Evolutionary conservation across 306 rosid species (phyloP).

Genomic region (apple (Malus domestica)): DNA sequence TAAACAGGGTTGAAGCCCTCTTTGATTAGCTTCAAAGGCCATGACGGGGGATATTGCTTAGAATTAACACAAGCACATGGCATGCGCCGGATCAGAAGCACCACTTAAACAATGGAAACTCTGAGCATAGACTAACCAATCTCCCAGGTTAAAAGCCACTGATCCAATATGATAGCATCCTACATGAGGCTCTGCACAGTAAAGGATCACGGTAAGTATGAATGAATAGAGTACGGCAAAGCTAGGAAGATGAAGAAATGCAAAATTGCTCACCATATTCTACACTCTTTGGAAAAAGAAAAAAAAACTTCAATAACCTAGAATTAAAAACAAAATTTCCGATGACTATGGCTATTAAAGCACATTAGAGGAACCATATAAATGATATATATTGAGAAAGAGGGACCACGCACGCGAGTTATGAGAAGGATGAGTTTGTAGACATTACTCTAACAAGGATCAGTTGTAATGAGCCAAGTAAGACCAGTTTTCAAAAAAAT

Average conservation of each 20-base stretch:
- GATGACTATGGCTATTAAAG: neutral
- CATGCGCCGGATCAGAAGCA: slow-evolving; percentile 1
- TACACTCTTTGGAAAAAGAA: too few relatives aligned
- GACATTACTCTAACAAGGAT: neutral
- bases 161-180: slow-evolving; percentile 1
- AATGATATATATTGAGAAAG: neutral
- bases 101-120: neutral
- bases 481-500: neutral
- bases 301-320: neutral
- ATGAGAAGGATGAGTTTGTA: neutral
- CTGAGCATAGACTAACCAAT: neutral
- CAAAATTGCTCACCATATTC: neutral
- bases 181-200: slow-evolving; percentile 1
- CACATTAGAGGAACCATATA: neutral
- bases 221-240: neutral
- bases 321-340: neutral
- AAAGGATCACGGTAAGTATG: neutral
- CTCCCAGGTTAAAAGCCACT: neutral
- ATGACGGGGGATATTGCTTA: slow-evolving; percentile 1
- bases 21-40: slow-evolving; percentile 14
- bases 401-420: neutral
- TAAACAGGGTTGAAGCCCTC: slow-evolving; percentile 11
- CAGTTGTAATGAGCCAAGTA: neutral
- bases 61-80: slow-evolving; percentile 11
- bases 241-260: neutral